Evolutionary conservation across 495 filamentous ascomycete species (phyloP).

Genomic region (Talaromyces adpressus): DNA sequence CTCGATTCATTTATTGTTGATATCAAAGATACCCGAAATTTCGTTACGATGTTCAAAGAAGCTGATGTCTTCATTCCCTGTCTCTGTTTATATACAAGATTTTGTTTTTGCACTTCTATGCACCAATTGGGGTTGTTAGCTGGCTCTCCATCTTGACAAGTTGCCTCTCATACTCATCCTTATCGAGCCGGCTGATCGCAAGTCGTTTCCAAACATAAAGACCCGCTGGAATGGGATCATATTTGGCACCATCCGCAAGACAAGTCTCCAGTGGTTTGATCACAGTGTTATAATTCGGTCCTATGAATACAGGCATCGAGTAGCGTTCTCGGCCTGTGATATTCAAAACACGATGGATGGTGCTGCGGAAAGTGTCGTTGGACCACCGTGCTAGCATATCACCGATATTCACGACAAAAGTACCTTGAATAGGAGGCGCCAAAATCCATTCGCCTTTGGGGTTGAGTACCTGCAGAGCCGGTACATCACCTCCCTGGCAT

Average conservation of each 20-base stretch:
- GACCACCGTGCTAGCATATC: constrained; percentile 43
- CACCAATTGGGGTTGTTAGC: not conserved
- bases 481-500: constrained; percentile 27
- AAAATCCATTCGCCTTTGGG: constrained; percentile 43
- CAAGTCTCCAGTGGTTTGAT: not conserved
- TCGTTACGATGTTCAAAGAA: not conserved
- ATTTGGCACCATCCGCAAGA: not conserved
- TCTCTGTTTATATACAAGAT: not conserved
- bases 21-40: not conserved
- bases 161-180: constrained; percentile 2
- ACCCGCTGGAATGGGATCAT: constrained; percentile 2
- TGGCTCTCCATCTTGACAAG: constrained; percentile 3
- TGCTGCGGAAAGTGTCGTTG: constrained; percentile 37
- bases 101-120: not conserved
- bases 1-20: not conserved
- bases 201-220: constrained; percentile 4
- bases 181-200: constrained; percentile 1
- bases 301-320: constrained; percentile 44
- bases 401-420: constrained; percentile 48
- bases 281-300: constrained; percentile 23
- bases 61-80: not conserved
- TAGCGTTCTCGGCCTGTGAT: constrained; percentile 35
- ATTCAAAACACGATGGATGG: constrained; percentile 45
- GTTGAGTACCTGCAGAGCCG: constrained; percentile 44
- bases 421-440: constrained; percentile 38